phyloP scores from a whole-genome alignment of 1,139 yeast species.

The Lodderomyces metapsilosis region DNA sequence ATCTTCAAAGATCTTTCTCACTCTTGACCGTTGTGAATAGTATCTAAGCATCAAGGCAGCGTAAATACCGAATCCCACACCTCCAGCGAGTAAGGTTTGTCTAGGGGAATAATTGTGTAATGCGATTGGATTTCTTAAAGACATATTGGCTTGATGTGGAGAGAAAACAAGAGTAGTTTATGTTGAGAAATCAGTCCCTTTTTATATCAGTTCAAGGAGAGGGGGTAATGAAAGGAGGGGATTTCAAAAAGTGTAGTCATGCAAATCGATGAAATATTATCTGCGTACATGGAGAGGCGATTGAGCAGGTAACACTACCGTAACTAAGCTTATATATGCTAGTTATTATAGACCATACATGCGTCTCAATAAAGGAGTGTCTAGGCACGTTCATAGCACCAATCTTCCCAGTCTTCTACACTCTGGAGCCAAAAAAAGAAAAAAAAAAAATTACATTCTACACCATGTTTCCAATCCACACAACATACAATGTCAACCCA shows the following conservation, averaged over 20 bases:
- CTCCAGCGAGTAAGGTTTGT: slow-evolving; percentile 6
- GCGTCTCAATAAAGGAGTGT: no score
- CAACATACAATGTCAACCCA: neutral
- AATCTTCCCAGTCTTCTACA: no score
- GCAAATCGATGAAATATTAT: neutral
- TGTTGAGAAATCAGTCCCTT: neutral
- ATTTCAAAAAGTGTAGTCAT: neutral
- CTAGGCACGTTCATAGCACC: no score
- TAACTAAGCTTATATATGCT: neutral
- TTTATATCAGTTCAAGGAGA: neutral
- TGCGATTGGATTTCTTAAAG: slow-evolving; percentile 6
- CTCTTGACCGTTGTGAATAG: slow-evolving; percentile 2
- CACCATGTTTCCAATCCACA: neutral
- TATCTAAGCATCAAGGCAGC: slow-evolving; percentile 4
- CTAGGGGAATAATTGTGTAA: neutral
- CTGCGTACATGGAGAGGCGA: neutral
- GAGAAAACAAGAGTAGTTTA: neutral
- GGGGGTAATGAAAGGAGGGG: slow-evolving; percentile 1
- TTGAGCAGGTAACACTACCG: neutral
- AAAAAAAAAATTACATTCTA: neutral
- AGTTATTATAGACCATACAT: no score
- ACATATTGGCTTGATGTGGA: slow-evolving; percentile 2
- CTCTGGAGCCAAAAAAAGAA: neutral
- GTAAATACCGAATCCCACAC: slow-evolving; percentile 5
- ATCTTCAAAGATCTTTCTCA: slow-evolving; percentile 5